A percentile compares a stretch with the other conserved stretches of the same genome.
Evolutionary conservation across 2,329 filamentous ascomycete species (phyloP).

Genomic region (Xylaria arbuscula): DNA sequence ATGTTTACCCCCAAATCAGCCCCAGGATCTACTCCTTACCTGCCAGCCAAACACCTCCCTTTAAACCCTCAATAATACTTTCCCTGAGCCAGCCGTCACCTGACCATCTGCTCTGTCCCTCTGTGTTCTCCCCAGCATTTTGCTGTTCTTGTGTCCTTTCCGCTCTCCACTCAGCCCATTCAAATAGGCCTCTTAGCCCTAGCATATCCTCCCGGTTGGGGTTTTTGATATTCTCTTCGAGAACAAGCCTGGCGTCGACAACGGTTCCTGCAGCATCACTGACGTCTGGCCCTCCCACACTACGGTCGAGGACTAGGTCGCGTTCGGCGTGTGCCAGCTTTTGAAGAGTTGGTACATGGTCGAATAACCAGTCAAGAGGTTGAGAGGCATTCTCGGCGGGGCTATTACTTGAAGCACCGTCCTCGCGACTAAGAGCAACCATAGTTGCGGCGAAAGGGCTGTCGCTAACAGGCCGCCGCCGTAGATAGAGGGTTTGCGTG

Average conservation of each 20-base stretch:
- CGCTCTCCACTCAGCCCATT: constrained; percentile 63
- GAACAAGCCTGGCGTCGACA: constrained; percentile 77
- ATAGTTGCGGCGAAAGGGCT: constrained; percentile 79
- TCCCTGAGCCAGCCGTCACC: constrained; percentile 67
- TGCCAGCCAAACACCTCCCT: constrained; percentile 65
- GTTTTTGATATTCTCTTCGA: constrained; percentile 62
- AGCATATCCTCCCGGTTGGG: constrained; percentile 54
- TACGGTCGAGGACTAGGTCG: constrained; percentile 67
- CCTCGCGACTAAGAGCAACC: constrained; percentile 70
- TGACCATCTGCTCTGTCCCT: constrained; percentile 44
- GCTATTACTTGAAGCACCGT: constrained; percentile 53
- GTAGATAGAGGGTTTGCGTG: constrained; percentile 79
- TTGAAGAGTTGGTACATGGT: constrained; percentile 63
- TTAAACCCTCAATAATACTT: constrained; percentile 65
- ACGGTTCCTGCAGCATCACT: constrained; percentile 56
- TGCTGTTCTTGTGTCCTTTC: constrained; percentile 44
- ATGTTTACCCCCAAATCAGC: not conserved
- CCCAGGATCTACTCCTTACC: constrained; percentile 46
- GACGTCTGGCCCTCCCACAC: constrained; percentile 60
- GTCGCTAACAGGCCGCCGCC: constrained; percentile 75
- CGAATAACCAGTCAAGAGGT: constrained; percentile 80
- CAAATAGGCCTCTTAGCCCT: constrained; percentile 64
- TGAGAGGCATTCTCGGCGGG: constrained; percentile 48
- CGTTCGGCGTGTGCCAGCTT: constrained; percentile 74
- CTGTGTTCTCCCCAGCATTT: constrained; percentile 37